Base-by-base conservation (phyloP, 176 grass and related monocot species). In the Hsuehochloa calcarea region DNA sequence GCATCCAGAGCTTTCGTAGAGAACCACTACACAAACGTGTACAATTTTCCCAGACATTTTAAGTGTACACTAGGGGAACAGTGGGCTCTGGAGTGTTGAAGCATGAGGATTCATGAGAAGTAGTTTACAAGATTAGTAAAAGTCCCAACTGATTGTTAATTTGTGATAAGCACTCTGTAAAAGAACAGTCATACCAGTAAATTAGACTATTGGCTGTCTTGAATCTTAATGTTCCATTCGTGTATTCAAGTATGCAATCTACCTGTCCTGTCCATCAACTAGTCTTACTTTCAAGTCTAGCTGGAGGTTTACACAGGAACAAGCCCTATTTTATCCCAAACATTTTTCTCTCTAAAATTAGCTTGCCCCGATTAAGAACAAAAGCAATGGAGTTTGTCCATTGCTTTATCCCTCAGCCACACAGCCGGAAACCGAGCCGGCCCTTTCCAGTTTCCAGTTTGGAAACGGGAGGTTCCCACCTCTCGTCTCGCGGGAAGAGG, bases 341-440 rank as follows among this genome's bases (percentile, higher is more conserved):
- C 45, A 22, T 25, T 17, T 4, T 54, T 61, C 54, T 61, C 80
- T 34, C 89, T 88, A 92, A 86, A 83, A 73, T 91, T 93, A 93
- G 94, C 55, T 40, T 71, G 44, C 37, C 82, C 81, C 85, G 74
- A 68, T 80, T 91, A 87, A 85, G 83, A 77, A 70, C 14, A 61
- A 78, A 72, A 73, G 8, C 74, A 68, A 26, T 60, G 58, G 58
- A 60, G n/a, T 60, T 23, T 60, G n/a, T 60, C n/a, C n/a, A n/a
- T n/a, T n/a, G n/a, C n/a, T n/a, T 69, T 89, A 59, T 64, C 44
- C 87, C 74, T 61, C 50, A 69, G 77, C 91, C 91, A 73, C 84
- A 82, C 66, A 44, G 72, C 68, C 75, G 58, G 70, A 84, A 80
- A 60, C 73, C 19, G 16, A 73, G 69, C 66, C 16, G n/a, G 58